phyloP scores from a whole-genome alignment of 1,139 yeast genomes.

The Fermentozyma sake region DNA sequence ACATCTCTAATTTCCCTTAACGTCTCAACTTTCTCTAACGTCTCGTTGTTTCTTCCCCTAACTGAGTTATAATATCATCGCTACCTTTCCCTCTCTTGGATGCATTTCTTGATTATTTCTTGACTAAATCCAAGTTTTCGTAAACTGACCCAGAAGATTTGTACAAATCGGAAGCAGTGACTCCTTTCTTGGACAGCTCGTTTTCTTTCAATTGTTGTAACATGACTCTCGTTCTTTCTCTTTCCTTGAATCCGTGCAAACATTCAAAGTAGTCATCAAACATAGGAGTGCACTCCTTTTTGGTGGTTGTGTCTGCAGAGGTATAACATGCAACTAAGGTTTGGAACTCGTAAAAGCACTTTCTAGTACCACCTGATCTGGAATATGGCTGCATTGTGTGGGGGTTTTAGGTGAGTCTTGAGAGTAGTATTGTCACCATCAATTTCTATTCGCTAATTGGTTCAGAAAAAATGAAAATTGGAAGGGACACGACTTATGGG shows the following conservation, averaged over 20 bases:
- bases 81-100: too few relatives aligned
- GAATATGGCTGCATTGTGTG: slow-evolving; percentile 44
- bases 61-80: too few relatives aligned
- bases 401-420: slow-evolving; percentile 1
- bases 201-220: slow-evolving; percentile 45
- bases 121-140: slow-evolving; percentile 44
- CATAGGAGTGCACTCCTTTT: slow-evolving; percentile 41
- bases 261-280: slow-evolving; percentile 48
- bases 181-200: slow-evolving; percentile 36
- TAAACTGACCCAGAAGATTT: slow-evolving; percentile 41
- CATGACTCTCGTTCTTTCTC: slow-evolving; percentile 45
- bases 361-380: slow-evolving; percentile 48
- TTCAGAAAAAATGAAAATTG: slow-evolving; percentile 1
- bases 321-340: slow-evolving; percentile 44
- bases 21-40: too few relatives aligned
- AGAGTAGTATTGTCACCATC: background rate
- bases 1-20: too few relatives aligned
- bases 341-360: slow-evolving; percentile 48
- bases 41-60: too few relatives aligned
- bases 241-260: slow-evolving; percentile 46
- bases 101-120: slow-evolving; percentile 13
- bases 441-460: slow-evolving; percentile 3
- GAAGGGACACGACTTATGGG: background rate
- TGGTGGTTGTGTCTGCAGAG: slow-evolving; percentile 40
- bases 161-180: slow-evolving; percentile 42